Percentiles rank a stretch among this genome's conserved stretches.
Evolutionary conservation across 495 filamentous ascomycete species (phyloP).

Genomic region (Acidomyces sp.): DNA sequence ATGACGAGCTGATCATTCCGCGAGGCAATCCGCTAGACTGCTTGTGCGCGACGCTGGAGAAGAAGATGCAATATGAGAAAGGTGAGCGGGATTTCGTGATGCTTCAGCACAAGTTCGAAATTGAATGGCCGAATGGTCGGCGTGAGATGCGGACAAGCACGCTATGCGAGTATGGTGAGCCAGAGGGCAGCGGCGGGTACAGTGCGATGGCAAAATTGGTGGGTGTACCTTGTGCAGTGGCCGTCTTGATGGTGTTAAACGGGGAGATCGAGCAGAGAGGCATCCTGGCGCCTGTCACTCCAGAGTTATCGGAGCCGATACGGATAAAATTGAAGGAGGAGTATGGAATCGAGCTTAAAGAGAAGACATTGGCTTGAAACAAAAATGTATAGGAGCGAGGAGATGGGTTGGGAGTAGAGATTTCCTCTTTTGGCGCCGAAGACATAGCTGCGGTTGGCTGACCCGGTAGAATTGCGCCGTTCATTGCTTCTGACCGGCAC

Average conservation of each 20-base stretch:
- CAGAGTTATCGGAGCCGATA: conserved; percentile 50
- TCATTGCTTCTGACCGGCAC: too few species aligned
- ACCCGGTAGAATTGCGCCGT: too few species aligned
- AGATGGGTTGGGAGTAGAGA: conserved; percentile 1
- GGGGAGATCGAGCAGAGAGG: conserved; percentile 68
- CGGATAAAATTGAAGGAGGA: conserved; percentile 35
- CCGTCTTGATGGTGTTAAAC: conserved; percentile 54
- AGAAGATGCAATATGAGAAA: conserved; percentile 80
- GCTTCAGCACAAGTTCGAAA: conserved; percentile 88
- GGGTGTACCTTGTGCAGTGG: conserved; percentile 47
- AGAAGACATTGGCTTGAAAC: conserved; percentile 24
- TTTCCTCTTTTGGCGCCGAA: not conserved
- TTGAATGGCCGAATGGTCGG: conserved; percentile 65
- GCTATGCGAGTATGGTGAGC: conserved; percentile 74
- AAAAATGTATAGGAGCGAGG: conserved; percentile 1
- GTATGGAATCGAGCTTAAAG: conserved; percentile 30
- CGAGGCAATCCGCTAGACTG: conserved; percentile 28
- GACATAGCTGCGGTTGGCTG: too few species aligned
- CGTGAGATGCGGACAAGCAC: conserved; percentile 69
- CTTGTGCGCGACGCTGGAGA: conserved; percentile 76
- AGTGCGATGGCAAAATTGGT: conserved; percentile 83
- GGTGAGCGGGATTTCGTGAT: conserved; percentile 73
- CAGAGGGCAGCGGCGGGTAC: conserved; percentile 45
- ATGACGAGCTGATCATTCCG: conserved; percentile 56
- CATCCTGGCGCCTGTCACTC: conserved; percentile 67